These are phyloP conservation scores for Arabidopsis arenosa DNA, from an alignment of 345 rosid species.

Conservation along the genomic window DNA sequence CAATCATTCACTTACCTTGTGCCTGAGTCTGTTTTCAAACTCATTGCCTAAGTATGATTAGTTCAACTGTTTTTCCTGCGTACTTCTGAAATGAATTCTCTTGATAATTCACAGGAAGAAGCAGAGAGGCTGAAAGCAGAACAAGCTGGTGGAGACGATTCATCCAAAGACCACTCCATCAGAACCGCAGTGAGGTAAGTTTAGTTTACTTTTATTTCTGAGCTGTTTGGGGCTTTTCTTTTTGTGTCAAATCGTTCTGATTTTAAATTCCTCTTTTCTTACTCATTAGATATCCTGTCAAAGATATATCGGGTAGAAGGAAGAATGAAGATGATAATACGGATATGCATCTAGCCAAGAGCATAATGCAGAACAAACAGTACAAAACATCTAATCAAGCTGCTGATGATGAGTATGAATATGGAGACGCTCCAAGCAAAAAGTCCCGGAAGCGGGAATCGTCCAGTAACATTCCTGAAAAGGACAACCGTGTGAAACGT, in stretches of 20 bases:
- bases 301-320: slow-evolving; percentile 51
- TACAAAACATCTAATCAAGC: slow-evolving; percentile 73
- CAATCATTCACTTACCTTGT: slow-evolving; percentile 2
- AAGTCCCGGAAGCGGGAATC: slow-evolving; percentile 57
- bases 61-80: not conserved
- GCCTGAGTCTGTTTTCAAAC: not conserved
- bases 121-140: slow-evolving; percentile 64
- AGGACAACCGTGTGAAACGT: slow-evolving; percentile 54
- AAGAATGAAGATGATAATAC: slow-evolving; percentile 70
- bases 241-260: not conserved
- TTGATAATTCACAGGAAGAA: slow-evolving; percentile 59
- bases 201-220: slow-evolving; percentile 1
- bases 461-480: slow-evolving; percentile 45
- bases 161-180: slow-evolving; percentile 39
- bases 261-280: not conserved
- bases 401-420: slow-evolving; percentile 90
- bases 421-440: slow-evolving; percentile 71
- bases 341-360: slow-evolving; percentile 76
- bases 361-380: slow-evolving; percentile 72
- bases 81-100: slow-evolving; percentile 3
- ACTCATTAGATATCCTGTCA: slow-evolving; percentile 44
- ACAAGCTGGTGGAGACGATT: slow-evolving; percentile 54
- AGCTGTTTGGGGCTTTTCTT: not conserved
- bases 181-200: slow-evolving; percentile 59
- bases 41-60: not conserved